Base-by-base conservation (phyloP, 768 basidiomycete genomes). In the Lactarius deliciosus region DNA sequence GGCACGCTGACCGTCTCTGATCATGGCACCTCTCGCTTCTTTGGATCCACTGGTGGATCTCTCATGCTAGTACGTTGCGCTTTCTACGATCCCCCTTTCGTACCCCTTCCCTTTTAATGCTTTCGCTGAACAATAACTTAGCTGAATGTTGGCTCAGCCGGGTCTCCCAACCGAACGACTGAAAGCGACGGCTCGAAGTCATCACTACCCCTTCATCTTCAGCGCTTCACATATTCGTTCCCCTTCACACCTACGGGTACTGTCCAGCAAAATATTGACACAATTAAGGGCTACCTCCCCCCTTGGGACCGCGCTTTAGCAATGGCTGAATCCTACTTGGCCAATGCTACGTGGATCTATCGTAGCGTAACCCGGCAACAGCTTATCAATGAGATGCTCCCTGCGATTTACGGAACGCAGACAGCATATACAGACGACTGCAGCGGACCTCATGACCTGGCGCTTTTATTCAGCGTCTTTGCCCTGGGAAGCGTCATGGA, bases 251-350 rank as follows among this genome's bases (percentile, higher is more conserved):
- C 75, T 7, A 65, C 70, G 54, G 70, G 69, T 0, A 53, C 69
- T 25, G 7, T 66, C 2, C 73, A 76, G 8, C 70, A 71, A 32
- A 64, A 58, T 6, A 72, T 75, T 41, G 61, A 60, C 0, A 68
- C 75, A 32, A 66, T 77, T 25, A 70, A 69, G 59, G 66, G 62
- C 18, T 70, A 71, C 53, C 76, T 87, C 1, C 86, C 86, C 1
- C 68, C 79, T 1, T 77, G 77, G 34, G 79, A 80, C 2, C 80
- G 79, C 2, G 88, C 88, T 18, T 85, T 84, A 77, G 75, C 85
- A 9, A 80, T 91, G 15, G 86, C 83, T 64, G 88, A 91, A 75
- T 85, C 87, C 3, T 92, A 88, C 70, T 73, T 89, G 72, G 86
- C 86, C 66, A 86, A 89, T 45, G 72, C 71, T 30, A 60, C 86